These are phyloP conservation scores for Monosporascus cannonballus DNA, from an alignment of 2,329 filamentous ascomycete genomes.

Conservation along the genomic window DNA sequence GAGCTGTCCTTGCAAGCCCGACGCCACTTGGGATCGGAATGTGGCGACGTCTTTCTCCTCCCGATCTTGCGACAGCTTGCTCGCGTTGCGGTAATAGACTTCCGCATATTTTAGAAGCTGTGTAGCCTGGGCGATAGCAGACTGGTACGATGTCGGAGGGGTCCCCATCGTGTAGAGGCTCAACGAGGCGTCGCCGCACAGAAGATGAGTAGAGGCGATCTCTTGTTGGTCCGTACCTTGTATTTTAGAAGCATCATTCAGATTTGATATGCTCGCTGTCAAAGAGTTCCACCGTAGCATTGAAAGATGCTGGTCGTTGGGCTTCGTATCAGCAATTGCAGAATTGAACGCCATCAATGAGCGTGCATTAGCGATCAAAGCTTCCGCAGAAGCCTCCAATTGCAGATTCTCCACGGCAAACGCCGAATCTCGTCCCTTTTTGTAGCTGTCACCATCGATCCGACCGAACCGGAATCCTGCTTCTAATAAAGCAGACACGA, in stretches of 20 bases:
- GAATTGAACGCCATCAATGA: conserved; percentile 22
- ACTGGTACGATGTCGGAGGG: conserved; percentile 15
- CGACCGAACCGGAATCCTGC: conserved; percentile 16
- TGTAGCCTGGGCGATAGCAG: conserved; percentile 13
- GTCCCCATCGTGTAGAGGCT: conserved; percentile 19
- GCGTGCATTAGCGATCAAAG: conserved; percentile 16
- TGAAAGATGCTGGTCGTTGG: conserved; percentile 8
- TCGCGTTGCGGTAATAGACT: conserved; percentile 26
- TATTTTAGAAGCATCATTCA: conserved; percentile 15
- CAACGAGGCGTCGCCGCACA: conserved; percentile 23
- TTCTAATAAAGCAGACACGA: conserved; percentile 19
- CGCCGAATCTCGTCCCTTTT: conserved; percentile 18
- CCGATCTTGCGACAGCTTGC: conserved; percentile 13
- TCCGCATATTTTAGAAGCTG: conserved; percentile 23
- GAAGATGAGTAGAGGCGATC: conserved; percentile 19
- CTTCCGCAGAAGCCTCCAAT: conserved; percentile 8
- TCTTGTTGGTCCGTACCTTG: conserved; percentile 13
- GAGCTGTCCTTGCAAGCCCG: conserved; percentile 7
- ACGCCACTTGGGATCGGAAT: conserved; percentile 11
- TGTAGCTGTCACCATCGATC: conserved; percentile 20
- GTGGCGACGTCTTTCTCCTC: conserved; percentile 12
- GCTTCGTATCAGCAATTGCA: conserved; percentile 14
- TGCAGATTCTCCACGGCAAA: conserved; percentile 18
- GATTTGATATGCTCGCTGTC: conserved; percentile 14
- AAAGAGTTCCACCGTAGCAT: conserved; percentile 22